Percentiles rank a stretch among this genome's conserved stretches.
Evolutionary conservation across 495 filamentous ascomycete genomes (phyloP).

Genomic region (Podospora pseudoanserina): DNA sequence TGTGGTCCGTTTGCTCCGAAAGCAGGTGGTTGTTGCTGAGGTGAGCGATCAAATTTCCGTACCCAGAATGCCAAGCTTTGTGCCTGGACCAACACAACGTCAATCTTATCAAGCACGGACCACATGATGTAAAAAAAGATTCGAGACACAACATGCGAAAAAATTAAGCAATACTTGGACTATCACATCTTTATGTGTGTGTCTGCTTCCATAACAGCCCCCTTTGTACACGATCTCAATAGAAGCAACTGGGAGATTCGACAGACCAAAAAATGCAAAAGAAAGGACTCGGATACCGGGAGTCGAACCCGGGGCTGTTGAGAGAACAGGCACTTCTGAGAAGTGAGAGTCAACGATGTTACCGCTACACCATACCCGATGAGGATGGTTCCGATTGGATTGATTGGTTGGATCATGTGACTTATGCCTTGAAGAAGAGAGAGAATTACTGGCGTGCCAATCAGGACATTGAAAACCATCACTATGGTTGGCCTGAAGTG

Average conservation of each 20-base stretch:
- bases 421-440: too few relatives aligned
- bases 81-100: neutral
- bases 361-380: conserved; percentile 26
- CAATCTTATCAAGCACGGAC: neutral
- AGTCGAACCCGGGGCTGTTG: conserved; percentile 30
- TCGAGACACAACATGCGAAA: neutral
- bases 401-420: neutral
- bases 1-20: neutral
- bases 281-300: conserved; percentile 24
- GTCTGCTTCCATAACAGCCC: neutral
- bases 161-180: neutral
- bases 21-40: neutral
- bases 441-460: too few relatives aligned
- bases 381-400: conserved; percentile 16
- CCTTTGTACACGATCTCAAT: neutral
- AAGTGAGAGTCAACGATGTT: conserved; percentile 29
- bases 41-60: neutral
- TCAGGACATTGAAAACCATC: too few relatives aligned
- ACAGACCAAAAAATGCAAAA: conserved; percentile 3
- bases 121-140: neutral
- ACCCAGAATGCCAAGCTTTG: neutral
- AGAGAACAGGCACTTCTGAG: conserved; percentile 21
- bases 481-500: too few relatives aligned
- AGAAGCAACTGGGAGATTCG: neutral
- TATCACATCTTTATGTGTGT: too few relatives aligned